Base-by-base conservation (phyloP, 257 asterid species). In the Osmanthus fragrans region DNA sequence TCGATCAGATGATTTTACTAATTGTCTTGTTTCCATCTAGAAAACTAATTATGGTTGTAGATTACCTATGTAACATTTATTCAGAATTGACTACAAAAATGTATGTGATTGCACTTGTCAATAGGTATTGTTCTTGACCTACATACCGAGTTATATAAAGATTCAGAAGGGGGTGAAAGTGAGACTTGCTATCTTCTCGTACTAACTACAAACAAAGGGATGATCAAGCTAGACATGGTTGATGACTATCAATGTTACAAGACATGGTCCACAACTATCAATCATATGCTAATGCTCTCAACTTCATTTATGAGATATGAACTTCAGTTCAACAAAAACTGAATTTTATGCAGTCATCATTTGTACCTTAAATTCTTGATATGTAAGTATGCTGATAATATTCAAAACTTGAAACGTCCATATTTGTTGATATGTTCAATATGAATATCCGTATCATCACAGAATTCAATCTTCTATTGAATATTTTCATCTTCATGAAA, bases 221-320 rank as follows among this genome's bases (percentile, higher is more conserved):
- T 79, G 70, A 80, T 84, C 85, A 92, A 91, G 86, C 89, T 94
- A 69, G 96, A 90, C 85, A 85, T 94, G 96, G 75, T 83, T 90
- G 87, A 87, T 65, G 92, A 94, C 71, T 82, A 92, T 39, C 85
- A 87, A 77, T 82, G 74, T 19, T 89, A 90, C 83, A 85, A 75
- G 76, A 90, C 87, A 56, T 91, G 97, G 98, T 92, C 96, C 9
- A 85, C 85, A 87, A 86, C 97, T 47, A 86, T 94, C 76, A 87
- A 90, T 82, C 97, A 90, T 76, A 90, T 94, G 97, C 75, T 94
- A 66, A 85, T 84, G 86, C 94, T 94, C 68, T 92, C 94, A 36
- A 75, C 92, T 76, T 86, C 96, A 23, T 84, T 83, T 58, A 78
- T 88, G 68, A 88, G 86, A 86, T 88, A 85, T 69, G 89, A 90